Evolutionary conservation across 1,284 basidiomycete species (phyloP).

Genomic region (Marasmius oreades): DNA sequence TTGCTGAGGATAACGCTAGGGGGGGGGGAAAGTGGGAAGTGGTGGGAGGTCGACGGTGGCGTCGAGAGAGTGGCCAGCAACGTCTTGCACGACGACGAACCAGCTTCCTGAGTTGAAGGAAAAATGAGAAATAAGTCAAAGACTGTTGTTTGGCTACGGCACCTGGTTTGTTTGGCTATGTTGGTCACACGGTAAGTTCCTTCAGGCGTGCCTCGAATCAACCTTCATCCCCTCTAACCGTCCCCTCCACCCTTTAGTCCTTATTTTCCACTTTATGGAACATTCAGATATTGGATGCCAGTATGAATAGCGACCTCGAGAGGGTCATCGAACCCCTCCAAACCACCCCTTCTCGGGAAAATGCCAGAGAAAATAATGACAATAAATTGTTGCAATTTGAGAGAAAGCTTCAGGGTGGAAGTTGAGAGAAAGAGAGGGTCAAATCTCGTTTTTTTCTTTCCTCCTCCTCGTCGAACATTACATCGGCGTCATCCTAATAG

Average conservation of each 20-base stretch:
- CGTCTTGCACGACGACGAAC: constrained; percentile 1
- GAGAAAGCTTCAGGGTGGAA: not conserved
- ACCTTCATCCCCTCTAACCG: not conserved
- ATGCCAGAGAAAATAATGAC: not conserved
- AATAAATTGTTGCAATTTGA: not conserved
- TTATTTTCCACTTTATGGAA: not conserved
- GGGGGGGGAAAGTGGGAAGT: not conserved
- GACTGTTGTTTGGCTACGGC: not conserved
- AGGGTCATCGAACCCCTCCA: not conserved
- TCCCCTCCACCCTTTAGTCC: not conserved
- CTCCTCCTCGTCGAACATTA: not conserved
- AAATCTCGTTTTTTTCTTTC: not conserved
- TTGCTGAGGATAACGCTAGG: not conserved
- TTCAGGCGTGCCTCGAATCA: not conserved
- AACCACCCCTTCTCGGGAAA: not conserved
- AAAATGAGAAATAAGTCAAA: not conserved
- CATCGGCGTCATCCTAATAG: constrained; percentile 4
- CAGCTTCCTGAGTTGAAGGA: too few relatives aligned
- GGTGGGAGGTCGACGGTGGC: not conserved
- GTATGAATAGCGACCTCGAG: too few relatives aligned
- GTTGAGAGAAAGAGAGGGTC: not conserved
- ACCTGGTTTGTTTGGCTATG: constrained; percentile 2
- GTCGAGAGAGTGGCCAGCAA: not conserved
- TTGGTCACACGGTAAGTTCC: not conserved
- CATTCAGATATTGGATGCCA: not conserved